Conservation (phyloP, 2,329 filamentous ascomycete genomes). For the Polychaeton citri region DNA sequence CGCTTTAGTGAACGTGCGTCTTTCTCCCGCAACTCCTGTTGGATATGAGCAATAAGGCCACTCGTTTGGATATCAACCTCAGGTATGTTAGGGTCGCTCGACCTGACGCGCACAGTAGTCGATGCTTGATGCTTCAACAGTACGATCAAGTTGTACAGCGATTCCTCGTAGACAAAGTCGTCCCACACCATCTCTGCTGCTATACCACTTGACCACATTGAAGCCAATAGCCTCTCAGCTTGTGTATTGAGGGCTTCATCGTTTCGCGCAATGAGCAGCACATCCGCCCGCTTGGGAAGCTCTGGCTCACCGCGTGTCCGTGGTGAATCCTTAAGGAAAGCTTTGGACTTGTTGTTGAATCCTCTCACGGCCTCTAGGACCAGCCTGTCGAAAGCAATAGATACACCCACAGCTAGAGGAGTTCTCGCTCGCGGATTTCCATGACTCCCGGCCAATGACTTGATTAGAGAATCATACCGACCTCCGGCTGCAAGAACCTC, state of each 20-base stretch:
- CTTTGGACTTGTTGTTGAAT: slow-evolving; percentile 7
- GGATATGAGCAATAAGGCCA: slow-evolving; percentile 68
- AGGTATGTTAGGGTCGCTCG: slow-evolving; percentile 25
- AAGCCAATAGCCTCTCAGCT: slow-evolving; percentile 64
- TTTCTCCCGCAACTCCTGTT: slow-evolving; percentile 67
- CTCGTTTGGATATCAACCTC: slow-evolving; percentile 63
- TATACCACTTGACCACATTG: slow-evolving; percentile 71
- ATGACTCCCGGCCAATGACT: slow-evolving; percentile 33
- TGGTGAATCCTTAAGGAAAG: slow-evolving; percentile 6
- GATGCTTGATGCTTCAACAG: slow-evolving; percentile 67
- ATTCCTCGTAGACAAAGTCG: slow-evolving; percentile 6
- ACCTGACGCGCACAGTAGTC: slow-evolving; percentile 43
- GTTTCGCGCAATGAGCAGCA: slow-evolving; percentile 81
- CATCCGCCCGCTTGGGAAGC: slow-evolving; percentile 48
- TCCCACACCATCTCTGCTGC: slow-evolving; percentile 79
- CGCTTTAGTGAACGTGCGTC: slow-evolving; percentile 36
- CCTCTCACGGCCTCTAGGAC: slow-evolving; percentile 44
- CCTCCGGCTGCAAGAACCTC: slow-evolving; percentile 90
- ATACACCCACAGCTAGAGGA: slow-evolving; percentile 69
- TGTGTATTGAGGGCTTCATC: slow-evolving; percentile 58
- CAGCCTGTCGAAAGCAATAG: slow-evolving; percentile 74
- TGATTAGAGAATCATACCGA: slow-evolving; percentile 80
- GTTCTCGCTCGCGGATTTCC: slow-evolving; percentile 55
- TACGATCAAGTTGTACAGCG: slow-evolving; percentile 61
- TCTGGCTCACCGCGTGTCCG: slow-evolving; percentile 5